Evolutionary conservation across 2,329 filamentous ascomycete genomes (phyloP).

Genomic region (Alternaria solani): DNA sequence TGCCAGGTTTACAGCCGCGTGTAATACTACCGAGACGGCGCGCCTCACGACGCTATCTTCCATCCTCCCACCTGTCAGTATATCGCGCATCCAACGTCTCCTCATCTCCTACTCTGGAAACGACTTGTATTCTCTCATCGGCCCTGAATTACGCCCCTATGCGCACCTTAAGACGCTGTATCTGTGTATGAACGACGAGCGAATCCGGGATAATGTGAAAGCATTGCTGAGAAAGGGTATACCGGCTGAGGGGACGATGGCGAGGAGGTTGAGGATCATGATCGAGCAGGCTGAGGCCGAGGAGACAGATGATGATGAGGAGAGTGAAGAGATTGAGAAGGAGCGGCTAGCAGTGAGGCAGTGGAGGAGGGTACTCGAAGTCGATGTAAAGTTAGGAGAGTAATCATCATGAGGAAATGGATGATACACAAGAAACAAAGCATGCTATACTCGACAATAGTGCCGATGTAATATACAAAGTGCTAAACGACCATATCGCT

Average conservation of each 20-base stretch:
- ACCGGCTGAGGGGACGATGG: background rate
- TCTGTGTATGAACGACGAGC: constrained; percentile 21
- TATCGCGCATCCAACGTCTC: background rate
- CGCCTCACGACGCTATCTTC: constrained; percentile 11
- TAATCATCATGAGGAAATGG: background rate
- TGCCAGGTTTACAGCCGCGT: constrained; percentile 14
- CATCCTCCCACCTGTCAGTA: background rate
- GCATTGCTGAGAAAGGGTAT: background rate
- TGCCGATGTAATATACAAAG: background rate
- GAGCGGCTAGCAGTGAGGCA: background rate
- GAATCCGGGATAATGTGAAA: constrained; percentile 1
- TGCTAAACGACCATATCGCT: constrained; percentile 36
- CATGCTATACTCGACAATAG: background rate
- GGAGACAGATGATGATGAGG: constrained; percentile 22
- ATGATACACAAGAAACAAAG: background rate
- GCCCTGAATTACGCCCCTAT: constrained; percentile 10
- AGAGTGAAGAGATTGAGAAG: constrained; percentile 4
- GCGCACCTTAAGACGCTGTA: constrained; percentile 16
- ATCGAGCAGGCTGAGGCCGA: constrained; percentile 16
- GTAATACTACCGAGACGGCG: constrained; percentile 14
- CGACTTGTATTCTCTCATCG: constrained; percentile 11
- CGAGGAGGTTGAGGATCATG: background rate
- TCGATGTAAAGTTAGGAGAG: constrained; percentile 9
- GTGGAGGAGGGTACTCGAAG: constrained; percentile 19
- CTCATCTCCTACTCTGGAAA: constrained; percentile 16